phyloP scores from a whole-genome alignment of 2,329 filamentous ascomycete genomes.

The Helotiales sp. region DNA sequence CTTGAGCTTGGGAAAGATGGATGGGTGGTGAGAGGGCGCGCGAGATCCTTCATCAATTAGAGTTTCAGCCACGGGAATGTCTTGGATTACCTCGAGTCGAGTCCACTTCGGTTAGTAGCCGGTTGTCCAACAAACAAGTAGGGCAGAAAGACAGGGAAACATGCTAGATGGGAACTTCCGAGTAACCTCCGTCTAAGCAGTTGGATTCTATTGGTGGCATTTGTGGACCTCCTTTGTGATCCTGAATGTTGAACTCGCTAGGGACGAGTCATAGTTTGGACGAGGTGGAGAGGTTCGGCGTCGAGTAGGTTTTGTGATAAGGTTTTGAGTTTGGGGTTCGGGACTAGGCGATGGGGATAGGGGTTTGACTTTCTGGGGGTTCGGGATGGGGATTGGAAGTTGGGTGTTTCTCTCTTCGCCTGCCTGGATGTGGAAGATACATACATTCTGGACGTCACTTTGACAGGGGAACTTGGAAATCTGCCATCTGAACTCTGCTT shows the following conservation, averaged over 20 bases:
- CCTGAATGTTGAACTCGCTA: not conserved
- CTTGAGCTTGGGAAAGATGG: not conserved
- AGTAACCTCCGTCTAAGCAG: too few relatives aligned
- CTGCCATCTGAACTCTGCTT: not conserved
- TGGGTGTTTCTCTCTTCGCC: too few relatives aligned
- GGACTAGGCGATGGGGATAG: not conserved
- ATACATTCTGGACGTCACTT: too few relatives aligned
- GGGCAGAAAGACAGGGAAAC: too few relatives aligned
- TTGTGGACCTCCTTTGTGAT: not conserved
- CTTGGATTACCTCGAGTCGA: not conserved
- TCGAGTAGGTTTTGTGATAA: not conserved
- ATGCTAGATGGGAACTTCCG: too few relatives aligned
- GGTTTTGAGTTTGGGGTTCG: not conserved
- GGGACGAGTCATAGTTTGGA: too few relatives aligned
- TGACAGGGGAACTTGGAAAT: too few relatives aligned
- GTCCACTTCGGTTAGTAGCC: too few relatives aligned
- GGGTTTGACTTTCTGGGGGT: not conserved
- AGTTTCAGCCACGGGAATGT: not conserved
- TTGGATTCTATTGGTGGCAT: too few relatives aligned
- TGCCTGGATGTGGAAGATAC: too few relatives aligned
- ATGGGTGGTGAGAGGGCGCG: not conserved
- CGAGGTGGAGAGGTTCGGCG: not conserved
- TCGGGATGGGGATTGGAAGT: not conserved
- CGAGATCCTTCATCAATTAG: not conserved
- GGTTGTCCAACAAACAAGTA: too few relatives aligned